Conservation (phyloP, 345 rosid genomes). For the Carallia pectinifolia region DNA sequence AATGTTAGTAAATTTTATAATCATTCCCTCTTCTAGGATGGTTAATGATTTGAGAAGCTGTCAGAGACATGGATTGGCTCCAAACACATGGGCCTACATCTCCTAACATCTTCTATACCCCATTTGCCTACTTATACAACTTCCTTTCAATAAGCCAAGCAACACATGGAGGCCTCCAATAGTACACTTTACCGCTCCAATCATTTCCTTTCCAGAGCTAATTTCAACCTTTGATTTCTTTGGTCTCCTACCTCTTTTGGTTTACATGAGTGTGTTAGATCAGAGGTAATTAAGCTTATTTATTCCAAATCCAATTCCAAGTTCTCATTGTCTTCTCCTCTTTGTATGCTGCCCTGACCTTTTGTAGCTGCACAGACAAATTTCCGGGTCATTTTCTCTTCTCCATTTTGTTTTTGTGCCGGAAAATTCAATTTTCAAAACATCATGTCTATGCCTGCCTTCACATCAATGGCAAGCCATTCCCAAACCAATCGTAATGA, state of each 20-base stretch:
- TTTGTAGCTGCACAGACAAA: too few species aligned
- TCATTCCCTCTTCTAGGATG: too few species aligned
- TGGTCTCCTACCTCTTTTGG: conserved; percentile 1
- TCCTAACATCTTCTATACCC: conserved; percentile 10
- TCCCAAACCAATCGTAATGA: conserved; percentile 24
- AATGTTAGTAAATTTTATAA: too few species aligned
- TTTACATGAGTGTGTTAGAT: conserved; percentile 16
- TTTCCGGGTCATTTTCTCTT: conserved; percentile 25
- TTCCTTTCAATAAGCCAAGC: conserved; percentile 13
- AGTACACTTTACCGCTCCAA: conserved; percentile 1
- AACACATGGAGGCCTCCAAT: not conserved
- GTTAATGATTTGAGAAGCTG: too few species aligned
- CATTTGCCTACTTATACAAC: conserved; percentile 24
- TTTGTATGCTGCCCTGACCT: too few species aligned
- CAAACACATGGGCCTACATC: conserved; percentile 29
- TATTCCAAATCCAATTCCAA: conserved; percentile 2
- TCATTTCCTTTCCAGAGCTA: conserved; percentile 2
- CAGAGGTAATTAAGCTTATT: not conserved
- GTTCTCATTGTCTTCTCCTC: conserved; percentile 12
- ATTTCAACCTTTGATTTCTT: conserved; percentile 7
- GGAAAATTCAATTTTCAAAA: not conserved
- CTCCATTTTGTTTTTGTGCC: conserved; percentile 3
- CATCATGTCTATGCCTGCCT: conserved; percentile 34
- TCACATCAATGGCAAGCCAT: conserved; percentile 26
- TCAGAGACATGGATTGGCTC: conserved; percentile 5